These are phyloP conservation scores for Fusarium nygamai DNA, from an alignment of 2,329 filamentous ascomycete genomes.

Conservation along the genomic window DNA sequence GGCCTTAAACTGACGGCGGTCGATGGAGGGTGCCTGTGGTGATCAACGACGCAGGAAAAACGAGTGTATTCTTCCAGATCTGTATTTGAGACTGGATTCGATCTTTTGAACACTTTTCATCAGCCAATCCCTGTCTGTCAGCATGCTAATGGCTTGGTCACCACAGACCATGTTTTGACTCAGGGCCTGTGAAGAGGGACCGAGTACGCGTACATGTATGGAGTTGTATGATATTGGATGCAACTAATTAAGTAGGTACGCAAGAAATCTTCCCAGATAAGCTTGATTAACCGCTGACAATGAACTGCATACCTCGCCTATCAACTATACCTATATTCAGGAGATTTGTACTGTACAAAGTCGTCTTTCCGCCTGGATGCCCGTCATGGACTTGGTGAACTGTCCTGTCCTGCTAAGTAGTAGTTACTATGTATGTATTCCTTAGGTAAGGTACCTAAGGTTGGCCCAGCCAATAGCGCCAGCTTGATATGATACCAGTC, in stretches of 20 bases:
- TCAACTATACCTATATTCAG: neutral
- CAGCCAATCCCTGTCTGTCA: neutral
- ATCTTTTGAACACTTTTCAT: neutral
- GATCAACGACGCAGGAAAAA: neutral
- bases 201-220: neutral
- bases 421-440: neutral
- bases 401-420: neutral
- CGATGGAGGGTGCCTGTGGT: neutral
- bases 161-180: neutral
- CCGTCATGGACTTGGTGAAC: conserved; percentile 12
- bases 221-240: neutral
- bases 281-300: neutral
- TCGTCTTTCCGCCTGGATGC: neutral
- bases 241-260: neutral
- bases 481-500: neutral
- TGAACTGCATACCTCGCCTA: neutral
- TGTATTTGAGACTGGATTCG: neutral
- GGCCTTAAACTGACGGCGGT: conserved; percentile 10
- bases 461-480: conserved; percentile 16
- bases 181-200: neutral
- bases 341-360: neutral
- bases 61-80: neutral
- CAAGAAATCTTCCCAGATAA: neutral
- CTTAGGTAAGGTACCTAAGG: too few relatives aligned
- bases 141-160: neutral